A percentile compares a stretch with the other conserved stretches of the same genome.
These are phyloP conservation scores for Cryptococcus sp. DNA, from an alignment of 1,284 basidiomycete genomes.

Conservation along the genomic window DNA sequence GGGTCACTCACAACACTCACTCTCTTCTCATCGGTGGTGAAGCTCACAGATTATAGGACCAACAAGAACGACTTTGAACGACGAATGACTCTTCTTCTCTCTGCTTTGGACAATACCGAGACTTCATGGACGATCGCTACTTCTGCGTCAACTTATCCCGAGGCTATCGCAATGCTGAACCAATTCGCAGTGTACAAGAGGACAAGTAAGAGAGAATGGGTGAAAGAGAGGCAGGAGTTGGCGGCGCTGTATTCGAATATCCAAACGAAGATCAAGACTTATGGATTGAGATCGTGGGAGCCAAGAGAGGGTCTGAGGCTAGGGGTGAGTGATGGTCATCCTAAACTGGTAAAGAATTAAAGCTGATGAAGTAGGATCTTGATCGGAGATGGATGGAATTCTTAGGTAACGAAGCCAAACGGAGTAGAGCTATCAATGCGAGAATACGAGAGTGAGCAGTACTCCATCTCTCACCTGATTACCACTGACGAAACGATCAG, in stretches of 20 bases:
- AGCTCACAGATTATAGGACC: constrained; percentile 54
- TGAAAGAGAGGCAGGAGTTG: constrained; percentile 83
- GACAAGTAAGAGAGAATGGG: constrained; percentile 79
- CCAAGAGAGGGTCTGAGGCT: constrained; percentile 68
- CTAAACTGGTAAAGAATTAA: too few species aligned
- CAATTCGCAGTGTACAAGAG: constrained; percentile 79
- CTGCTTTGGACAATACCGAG: constrained; percentile 61
- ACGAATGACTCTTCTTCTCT: constrained; percentile 62
- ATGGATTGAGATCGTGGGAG: constrained; percentile 74
- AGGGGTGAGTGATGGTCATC: constrained; percentile 48
- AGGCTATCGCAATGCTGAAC: constrained; percentile 70
- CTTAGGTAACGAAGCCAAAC: constrained; percentile 66
- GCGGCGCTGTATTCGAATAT: constrained; percentile 87
- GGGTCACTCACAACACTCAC: constrained; percentile 6
- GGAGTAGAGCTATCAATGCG: constrained; percentile 82
- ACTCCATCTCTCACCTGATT: not conserved
- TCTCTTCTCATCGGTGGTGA: not conserved
- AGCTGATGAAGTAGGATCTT: constrained; percentile 56
- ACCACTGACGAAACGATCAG: constrained; percentile 47
- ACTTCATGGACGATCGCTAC: constrained; percentile 59
- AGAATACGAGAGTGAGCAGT: constrained; percentile 75
- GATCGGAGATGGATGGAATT: constrained; percentile 73
- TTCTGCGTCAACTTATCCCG: constrained; percentile 70
- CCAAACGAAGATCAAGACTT: constrained; percentile 89
- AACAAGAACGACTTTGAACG: constrained; percentile 80